Evolutionary conservation across 129 eudicot species (phyloP), one percentile per base, ranked within the genome.

Genomic region (Chrysanthemum makinoi): DNA sequence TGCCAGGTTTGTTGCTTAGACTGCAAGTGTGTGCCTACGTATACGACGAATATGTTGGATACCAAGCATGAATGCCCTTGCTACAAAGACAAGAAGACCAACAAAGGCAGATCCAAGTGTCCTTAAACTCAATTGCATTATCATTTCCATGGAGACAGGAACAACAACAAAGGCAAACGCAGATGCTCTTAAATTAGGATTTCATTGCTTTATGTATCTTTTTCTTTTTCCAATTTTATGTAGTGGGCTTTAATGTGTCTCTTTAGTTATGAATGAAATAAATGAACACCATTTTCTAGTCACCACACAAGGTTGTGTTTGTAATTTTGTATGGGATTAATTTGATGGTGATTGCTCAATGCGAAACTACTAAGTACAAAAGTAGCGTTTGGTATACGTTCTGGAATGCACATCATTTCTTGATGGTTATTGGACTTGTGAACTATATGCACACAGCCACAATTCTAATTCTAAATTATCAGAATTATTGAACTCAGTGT

Each of bases 61-160:
- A 84, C 82, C 92, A 88, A 88, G 86, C 95, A 82, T 26, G 85
- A 88, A 75, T 91, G 97, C 75, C 90, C 97, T 75, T 91, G 97
- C 68, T 91, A 91, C 81, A 81, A 87, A 51, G 89, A 88, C 83
- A 85, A 70, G 89, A 73, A 43, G 72, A 91, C 63, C 85, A 59
- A 81, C 80, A 87, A 85, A 77, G 96, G 97, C 58, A 88, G 75
- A 74, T 82, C 91, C 55, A 91, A 84, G 67, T 91, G 97, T 81
- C 97, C 97, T 78, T 87, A 73, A 75, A 51, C 44, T 20, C 22
- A 60, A 26, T 35, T 30, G 35, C 53, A 14, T 50, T 18, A 51
- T 26, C 65, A 89, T 58, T 84, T 5, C 44, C 44, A 81, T 75
- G 67, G 85, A 49, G 87, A 82, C 83, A 73, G 62, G 80, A 66